Conservation (phyloP, 75 land plant genomes). For the Azolla pinnata region DNA sequence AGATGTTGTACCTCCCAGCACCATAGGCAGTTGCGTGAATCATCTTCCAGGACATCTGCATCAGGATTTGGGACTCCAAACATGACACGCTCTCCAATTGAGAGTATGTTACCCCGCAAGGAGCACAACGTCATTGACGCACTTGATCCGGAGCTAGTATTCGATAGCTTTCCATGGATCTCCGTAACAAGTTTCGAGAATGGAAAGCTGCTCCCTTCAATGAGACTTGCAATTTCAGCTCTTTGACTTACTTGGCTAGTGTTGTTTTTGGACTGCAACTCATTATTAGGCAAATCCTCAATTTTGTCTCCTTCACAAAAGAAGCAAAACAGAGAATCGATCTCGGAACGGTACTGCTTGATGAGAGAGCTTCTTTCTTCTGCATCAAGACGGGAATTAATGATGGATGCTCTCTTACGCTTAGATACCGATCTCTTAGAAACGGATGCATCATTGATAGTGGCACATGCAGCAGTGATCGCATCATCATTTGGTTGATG, state of each 20-base stretch:
- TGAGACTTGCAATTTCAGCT: conserved; percentile 23
- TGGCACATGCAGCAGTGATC: too few relatives aligned
- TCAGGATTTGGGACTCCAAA: conserved; percentile 46
- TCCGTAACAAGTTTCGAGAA: conserved; percentile 41
- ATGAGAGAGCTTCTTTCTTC: neutral
- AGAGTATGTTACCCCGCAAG: conserved; percentile 37
- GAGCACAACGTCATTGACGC: conserved; percentile 26
- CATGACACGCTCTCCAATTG: conserved; percentile 45
- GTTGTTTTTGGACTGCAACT: too few relatives aligned
- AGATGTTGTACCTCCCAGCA: conserved; percentile 60
- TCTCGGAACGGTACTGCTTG: neutral
- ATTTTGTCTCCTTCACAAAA: neutral
- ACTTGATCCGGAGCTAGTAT: conserved; percentile 15
- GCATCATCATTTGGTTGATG: too few relatives aligned
- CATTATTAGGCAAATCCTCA: neutral
- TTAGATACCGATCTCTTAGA: too few relatives aligned
- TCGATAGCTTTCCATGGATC: conserved; percentile 17
- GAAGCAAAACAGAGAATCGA: neutral
- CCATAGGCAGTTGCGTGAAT: conserved; percentile 44
- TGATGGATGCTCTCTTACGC: too few relatives aligned
- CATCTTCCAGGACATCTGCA: conserved; percentile 69
- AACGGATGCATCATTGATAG: too few relatives aligned
- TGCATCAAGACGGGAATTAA: conserved; percentile 1
- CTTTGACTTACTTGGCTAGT: neutral
- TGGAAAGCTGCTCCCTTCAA: conserved; percentile 55